Evolutionary conservation across 345 rosid species (phyloP).

Genomic region (Bretschneidera sinensis): DNA sequence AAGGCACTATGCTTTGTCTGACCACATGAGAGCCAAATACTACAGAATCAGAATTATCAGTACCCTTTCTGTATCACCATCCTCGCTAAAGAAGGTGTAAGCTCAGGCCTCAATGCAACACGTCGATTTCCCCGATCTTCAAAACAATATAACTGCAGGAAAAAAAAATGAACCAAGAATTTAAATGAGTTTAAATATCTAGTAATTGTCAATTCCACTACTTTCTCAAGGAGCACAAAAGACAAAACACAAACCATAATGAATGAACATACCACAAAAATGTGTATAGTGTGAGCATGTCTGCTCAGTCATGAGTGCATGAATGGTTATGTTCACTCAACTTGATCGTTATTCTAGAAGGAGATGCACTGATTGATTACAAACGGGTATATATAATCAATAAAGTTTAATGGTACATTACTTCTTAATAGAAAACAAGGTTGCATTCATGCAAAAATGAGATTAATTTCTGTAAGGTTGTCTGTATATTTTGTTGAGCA

Average conservation of each 20-base stretch:
- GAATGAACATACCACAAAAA: background rate
- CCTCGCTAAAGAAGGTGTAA: conserved; percentile 91
- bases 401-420: background rate
- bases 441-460: too few relatives aligned
- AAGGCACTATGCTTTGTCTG: background rate
- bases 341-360: background rate
- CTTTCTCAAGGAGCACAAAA: background rate
- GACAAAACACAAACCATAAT: background rate
- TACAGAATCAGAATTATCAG: conserved; percentile 4
- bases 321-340: too few relatives aligned
- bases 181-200: background rate
- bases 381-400: background rate
- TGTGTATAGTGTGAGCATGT: background rate
- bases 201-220: background rate
- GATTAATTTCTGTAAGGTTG: too few relatives aligned
- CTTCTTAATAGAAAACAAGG: too few relatives aligned
- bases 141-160: conserved; percentile 78
- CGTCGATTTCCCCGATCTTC: conserved; percentile 95
- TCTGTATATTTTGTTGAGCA: background rate
- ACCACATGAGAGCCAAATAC: conserved; percentile 3
- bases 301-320: too few relatives aligned
- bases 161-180: background rate
- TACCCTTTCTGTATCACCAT: conserved; percentile 97
- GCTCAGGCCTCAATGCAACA: conserved; percentile 98
- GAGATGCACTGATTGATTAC: background rate